A percentile compares a stretch with the other conserved stretches of the same genome.
Conservation (phyloP, 176 grass and related monocot genomes). For the Melocanna baccifera region DNA sequence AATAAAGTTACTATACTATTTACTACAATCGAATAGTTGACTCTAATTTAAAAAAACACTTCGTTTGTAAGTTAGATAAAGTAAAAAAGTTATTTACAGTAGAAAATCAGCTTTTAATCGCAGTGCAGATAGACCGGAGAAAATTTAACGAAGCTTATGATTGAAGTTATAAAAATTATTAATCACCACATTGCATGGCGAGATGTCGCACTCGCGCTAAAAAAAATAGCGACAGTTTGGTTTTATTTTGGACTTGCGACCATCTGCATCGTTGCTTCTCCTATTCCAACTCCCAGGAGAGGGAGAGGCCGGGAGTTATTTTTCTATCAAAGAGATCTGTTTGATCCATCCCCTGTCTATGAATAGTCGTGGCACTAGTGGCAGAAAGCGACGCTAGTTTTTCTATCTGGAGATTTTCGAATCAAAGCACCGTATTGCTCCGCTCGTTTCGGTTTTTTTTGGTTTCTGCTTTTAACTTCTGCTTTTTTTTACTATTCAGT, state of each 20-base stretch:
- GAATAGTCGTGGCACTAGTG: neutral
- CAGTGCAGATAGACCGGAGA: neutral
- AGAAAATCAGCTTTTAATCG: too few species aligned
- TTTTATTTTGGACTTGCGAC: constrained; percentile 14
- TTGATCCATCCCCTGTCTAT: neutral
- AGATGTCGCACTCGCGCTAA: neutral
- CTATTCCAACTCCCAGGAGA: neutral
- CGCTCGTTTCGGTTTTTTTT: too few species aligned
- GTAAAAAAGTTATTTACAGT: too few species aligned
- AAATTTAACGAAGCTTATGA: neutral
- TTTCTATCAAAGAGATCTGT: neutral
- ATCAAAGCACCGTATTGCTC: neutral
- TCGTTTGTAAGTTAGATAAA: too few species aligned
- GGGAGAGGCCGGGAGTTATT: neutral
- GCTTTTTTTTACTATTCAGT: too few species aligned
- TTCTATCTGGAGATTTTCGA: neutral
- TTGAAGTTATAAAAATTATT: neutral
- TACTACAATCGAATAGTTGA: too few species aligned
- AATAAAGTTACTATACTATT: too few species aligned
- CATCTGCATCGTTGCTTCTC: neutral
- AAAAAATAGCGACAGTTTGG: neutral
- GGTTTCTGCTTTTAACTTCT: too few species aligned
- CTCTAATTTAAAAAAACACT: too few species aligned
- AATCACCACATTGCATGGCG: neutral
- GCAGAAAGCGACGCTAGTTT: neutral